Evolutionary conservation across 2,329 filamentous ascomycete species (phyloP).

Genomic region (Pyricularia sp.): DNA sequence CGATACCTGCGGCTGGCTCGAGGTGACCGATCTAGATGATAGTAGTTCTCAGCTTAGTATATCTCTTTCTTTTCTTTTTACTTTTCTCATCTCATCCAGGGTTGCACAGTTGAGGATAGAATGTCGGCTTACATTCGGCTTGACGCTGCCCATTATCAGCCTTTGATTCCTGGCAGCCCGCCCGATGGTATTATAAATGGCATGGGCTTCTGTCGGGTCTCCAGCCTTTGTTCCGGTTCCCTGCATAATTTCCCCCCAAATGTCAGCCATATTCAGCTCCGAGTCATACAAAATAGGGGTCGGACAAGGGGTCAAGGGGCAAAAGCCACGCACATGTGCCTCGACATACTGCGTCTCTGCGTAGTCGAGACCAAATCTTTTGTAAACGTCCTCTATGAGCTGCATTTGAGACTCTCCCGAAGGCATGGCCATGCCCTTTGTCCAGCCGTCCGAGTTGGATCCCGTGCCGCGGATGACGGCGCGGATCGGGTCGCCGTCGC

Average conservation of each 20-base stretch:
- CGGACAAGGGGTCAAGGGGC: too few relatives aligned
- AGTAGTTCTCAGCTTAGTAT: too few relatives aligned
- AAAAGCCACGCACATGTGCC: conserved; percentile 28
- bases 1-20: conserved; percentile 18
- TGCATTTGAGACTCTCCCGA: conserved; percentile 37
- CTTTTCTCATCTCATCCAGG: too few relatives aligned
- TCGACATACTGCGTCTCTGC: conserved; percentile 34
- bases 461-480: conserved; percentile 24
- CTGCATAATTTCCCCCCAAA: too few relatives aligned
- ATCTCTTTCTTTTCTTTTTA: too few relatives aligned
- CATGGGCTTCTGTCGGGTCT: conserved; percentile 42
- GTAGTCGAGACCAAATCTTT: conserved; percentile 27
- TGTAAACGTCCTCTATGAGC: conserved; percentile 34
- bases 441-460: conserved; percentile 47
- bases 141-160: conserved; percentile 24
- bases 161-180: conserved; percentile 15
- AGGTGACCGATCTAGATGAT: conserved; percentile 29
- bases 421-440: conserved; percentile 47
- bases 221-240: conserved; percentile 45
- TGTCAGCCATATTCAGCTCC: too few relatives aligned
- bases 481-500: conserved; percentile 41
- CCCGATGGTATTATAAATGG: conserved; percentile 25
- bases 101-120: too few relatives aligned
- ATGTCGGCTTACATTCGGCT: conserved; percentile 21
- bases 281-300: too few relatives aligned